A percentile compares a stretch with the other conserved stretches of the same genome.
These are phyloP conservation scores for Senecio squalidus DNA, from an alignment of 140 eudicot genomes.

Conservation along the genomic window DNA sequence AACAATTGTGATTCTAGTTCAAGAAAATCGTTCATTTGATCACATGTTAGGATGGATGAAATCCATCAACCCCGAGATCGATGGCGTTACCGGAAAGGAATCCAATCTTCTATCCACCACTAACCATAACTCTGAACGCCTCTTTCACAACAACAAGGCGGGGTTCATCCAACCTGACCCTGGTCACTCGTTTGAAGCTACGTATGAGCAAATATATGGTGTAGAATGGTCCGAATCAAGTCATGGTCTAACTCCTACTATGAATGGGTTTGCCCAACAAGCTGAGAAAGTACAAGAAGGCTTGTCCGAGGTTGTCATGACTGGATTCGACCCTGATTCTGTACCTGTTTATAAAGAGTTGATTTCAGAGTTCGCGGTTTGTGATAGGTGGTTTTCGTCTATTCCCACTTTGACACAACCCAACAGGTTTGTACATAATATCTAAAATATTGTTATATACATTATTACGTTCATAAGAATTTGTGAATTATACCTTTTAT, in stretches of 20 bases:
- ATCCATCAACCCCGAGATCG: conserved; percentile 45
- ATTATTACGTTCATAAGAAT: too few species aligned
- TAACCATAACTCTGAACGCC: conserved; percentile 33
- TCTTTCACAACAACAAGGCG: conserved; percentile 39
- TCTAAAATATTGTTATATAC: too few species aligned
- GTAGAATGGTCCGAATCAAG: conserved; percentile 23
- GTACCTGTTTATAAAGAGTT: conserved; percentile 44
- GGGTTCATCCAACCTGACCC: conserved; percentile 50
- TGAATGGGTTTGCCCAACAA: conserved; percentile 49
- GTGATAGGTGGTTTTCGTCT: conserved; percentile 60
- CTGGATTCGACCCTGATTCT: conserved; percentile 42
- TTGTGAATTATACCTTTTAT: too few species aligned
- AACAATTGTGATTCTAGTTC: conserved; percentile 46
- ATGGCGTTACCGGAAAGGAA: conserved; percentile 44
- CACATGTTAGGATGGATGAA: conserved; percentile 64
- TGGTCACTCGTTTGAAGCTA: conserved; percentile 47
- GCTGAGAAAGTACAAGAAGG: conserved; percentile 31
- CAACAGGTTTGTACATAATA: conserved; percentile 28
- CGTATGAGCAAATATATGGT: conserved; percentile 38
- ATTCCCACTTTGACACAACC: conserved; percentile 61
- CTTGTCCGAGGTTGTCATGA: conserved; percentile 49
- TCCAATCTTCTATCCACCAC: conserved; percentile 39
- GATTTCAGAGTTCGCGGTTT: conserved; percentile 46
- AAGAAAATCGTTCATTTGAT: conserved; percentile 54
- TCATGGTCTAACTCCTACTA: conserved; percentile 24